These are phyloP conservation scores for Bruguiera gymnorhiza DNA, from an alignment of 345 rosid species.

Conservation along the genomic window DNA sequence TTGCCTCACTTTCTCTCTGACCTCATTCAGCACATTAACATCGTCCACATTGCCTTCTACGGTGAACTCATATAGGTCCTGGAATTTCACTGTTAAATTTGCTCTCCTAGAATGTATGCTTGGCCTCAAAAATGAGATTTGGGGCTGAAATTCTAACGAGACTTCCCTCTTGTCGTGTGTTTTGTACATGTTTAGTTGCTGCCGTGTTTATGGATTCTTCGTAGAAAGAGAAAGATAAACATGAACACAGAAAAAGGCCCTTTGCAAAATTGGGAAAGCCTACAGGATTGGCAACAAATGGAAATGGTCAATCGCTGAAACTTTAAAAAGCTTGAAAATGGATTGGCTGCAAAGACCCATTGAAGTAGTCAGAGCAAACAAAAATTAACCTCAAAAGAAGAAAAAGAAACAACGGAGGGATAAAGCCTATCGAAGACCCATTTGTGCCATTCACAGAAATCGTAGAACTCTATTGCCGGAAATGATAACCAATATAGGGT, in stretches of 20 bases:
- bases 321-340: slow-evolving; percentile 21
- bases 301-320: slow-evolving; percentile 44
- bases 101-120: slow-evolving; percentile 98
- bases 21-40: slow-evolving; percentile 88
- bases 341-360: slow-evolving; percentile 19
- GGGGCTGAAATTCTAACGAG: slow-evolving; percentile 65
- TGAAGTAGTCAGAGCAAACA: slow-evolving; percentile 10
- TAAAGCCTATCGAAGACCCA: slow-evolving; percentile 8
- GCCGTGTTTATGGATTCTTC: not conserved
- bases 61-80: slow-evolving; percentile 86
- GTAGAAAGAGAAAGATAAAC: slow-evolving; percentile 8
- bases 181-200: slow-evolving; percentile 46
- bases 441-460: slow-evolving; percentile 4
- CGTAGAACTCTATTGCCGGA: not conserved
- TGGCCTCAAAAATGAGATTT: slow-evolving; percentile 79
- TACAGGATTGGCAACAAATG: slow-evolving; percentile 29
- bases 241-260: not conserved
- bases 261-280: slow-evolving; percentile 33
- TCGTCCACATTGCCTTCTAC: slow-evolving; percentile 99
- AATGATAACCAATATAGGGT: not conserved
- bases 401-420: slow-evolving; percentile 10
- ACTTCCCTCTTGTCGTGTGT: slow-evolving; percentile 63
- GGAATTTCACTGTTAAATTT: slow-evolving; percentile 81
- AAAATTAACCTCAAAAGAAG: not conserved
- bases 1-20: slow-evolving; percentile 90